Conservation (phyloP, 768 basidiomycete genomes). For the Tricholoma sp. region DNA sequence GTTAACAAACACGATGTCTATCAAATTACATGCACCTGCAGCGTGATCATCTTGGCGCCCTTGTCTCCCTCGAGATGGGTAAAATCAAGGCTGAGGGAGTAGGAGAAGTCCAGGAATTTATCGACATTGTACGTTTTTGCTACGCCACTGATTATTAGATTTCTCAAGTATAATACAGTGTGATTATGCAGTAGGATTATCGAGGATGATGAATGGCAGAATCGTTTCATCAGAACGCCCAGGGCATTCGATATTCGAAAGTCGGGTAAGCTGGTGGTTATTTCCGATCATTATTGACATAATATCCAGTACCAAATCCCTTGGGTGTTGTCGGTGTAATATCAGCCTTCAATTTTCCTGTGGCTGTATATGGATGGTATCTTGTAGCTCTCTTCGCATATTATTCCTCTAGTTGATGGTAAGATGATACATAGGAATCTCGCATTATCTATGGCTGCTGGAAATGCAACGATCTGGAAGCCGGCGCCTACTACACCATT, state of each 20-base stretch:
- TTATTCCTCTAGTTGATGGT: neutral
- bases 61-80: slow-evolving; percentile 88
- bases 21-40: slow-evolving; percentile 22
- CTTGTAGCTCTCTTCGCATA: slow-evolving; percentile 11
- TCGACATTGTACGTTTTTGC: slow-evolving; percentile 73
- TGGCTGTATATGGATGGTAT: slow-evolving; percentile 89
- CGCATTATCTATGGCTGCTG: slow-evolving; percentile 79
- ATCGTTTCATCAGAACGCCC: slow-evolving; percentile 86
- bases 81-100: slow-evolving; percentile 87
- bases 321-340: slow-evolving; percentile 68
- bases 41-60: slow-evolving; percentile 74
- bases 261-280: slow-evolving; percentile 31
- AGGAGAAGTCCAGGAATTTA: slow-evolving; percentile 93
- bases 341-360: slow-evolving; percentile 95
- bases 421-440: slow-evolving; percentile 64
- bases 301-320: slow-evolving; percentile 77
- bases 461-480: slow-evolving; percentile 95
- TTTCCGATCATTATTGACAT: slow-evolving; percentile 14
- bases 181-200: slow-evolving; percentile 90
- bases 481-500: slow-evolving; percentile 86
- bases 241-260: slow-evolving; percentile 88
- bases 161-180: slow-evolving; percentile 46
- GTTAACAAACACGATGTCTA: slow-evolving; percentile 9
- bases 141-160: neutral
- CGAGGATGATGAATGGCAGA: slow-evolving; percentile 90